Evolutionary conservation across 768 basidiomycete genomes (phyloP), one percentile per base, ranked within the genome.

Genomic region (Pulveroboletus ravenelii): DNA sequence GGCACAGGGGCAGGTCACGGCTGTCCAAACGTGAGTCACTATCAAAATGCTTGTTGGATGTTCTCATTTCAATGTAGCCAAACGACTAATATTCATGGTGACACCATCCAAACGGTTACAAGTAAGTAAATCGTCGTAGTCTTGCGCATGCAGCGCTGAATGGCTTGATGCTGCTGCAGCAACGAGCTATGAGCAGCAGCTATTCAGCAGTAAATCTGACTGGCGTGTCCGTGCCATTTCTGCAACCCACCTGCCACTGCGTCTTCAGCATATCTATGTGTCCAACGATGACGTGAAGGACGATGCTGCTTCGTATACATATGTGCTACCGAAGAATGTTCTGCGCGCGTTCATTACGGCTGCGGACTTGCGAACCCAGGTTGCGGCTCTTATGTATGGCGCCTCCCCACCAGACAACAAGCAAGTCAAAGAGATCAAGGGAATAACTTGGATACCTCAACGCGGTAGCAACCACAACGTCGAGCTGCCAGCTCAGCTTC

Each of bases 271-370:
- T 66, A 96, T 98, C 70, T 98, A 96, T 68, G 96, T 99, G 30
- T 95, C 93, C 37, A 99, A 97, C 64, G 96, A 99, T 62, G 95
- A 99, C 63, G 94, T 99, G 63, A 95, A 95, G 70, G 96, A 99
- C 64, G 96, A 98, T 62, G 93, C 94, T 5, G 84, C 87, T 20
- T 90, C 90, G 8, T 93, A 80, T 69, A 99, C 96, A 35, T 98
- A 91, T 62, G 93, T 99, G 47, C 76, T 99, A 46, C 94, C 96
- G 27, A 99, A 99, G 79, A 99, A 99, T 68, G 79, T 98, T 47
- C 76, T 99, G 30, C 87, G 90, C 41, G 87, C 93, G 3, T 98
- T 99, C 74, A 88, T 98, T 60, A 81, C 87, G 18, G 87, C 92
- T 17, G 82, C 93, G 23, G 96, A 99, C 71, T 78, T 98, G 31